A percentile compares a stretch with the other conserved stretches of the same genome.
Evolutionary conservation across 2,329 filamentous ascomycete genomes (phyloP).

Genomic region (Mycogone perniciosa): DNA sequence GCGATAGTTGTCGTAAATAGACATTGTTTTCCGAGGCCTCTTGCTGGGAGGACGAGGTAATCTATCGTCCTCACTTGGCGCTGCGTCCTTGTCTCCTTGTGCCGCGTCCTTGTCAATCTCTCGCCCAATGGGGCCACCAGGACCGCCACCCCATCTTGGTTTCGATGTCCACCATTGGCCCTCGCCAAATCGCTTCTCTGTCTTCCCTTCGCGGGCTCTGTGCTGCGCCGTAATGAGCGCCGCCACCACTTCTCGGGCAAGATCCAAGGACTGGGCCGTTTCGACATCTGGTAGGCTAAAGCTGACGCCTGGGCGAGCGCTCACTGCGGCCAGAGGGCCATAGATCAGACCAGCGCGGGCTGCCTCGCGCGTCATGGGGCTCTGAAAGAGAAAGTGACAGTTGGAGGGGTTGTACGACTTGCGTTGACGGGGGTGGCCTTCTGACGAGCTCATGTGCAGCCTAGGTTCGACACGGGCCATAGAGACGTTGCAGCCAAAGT

Average conservation of each 20-base stretch:
- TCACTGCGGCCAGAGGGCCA: constrained; percentile 56
- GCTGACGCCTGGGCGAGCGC: constrained; percentile 47
- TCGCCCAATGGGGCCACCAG: constrained; percentile 56
- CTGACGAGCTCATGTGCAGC: constrained; percentile 44
- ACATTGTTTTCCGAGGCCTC: constrained; percentile 48
- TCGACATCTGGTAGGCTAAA: constrained; percentile 40
- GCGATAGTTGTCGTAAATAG: constrained; percentile 58
- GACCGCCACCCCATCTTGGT: constrained; percentile 57
- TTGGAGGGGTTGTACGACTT: constrained; percentile 53
- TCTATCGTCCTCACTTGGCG: constrained; percentile 21
- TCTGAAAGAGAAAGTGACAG: constrained; percentile 55
- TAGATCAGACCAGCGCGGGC: constrained; percentile 54
- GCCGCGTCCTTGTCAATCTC: constrained; percentile 47
- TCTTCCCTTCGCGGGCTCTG: constrained; percentile 50
- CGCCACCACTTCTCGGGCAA: constrained; percentile 55
- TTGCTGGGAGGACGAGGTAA: constrained; percentile 29
- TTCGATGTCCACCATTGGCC: constrained; percentile 56
- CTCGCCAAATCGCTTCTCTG: constrained; percentile 51
- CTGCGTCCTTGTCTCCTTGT: constrained; percentile 41
- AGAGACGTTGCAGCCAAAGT: constrained; percentile 57
- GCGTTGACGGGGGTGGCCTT: constrained; percentile 25
- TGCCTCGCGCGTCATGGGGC: constrained; percentile 52
- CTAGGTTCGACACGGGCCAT: constrained; percentile 53
- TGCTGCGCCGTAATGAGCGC: constrained; percentile 59
- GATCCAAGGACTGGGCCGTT: constrained; percentile 55